phyloP scores from a whole-genome alignment of 768 basidiomycete genomes.

The Fomitopsis pulvina region DNA sequence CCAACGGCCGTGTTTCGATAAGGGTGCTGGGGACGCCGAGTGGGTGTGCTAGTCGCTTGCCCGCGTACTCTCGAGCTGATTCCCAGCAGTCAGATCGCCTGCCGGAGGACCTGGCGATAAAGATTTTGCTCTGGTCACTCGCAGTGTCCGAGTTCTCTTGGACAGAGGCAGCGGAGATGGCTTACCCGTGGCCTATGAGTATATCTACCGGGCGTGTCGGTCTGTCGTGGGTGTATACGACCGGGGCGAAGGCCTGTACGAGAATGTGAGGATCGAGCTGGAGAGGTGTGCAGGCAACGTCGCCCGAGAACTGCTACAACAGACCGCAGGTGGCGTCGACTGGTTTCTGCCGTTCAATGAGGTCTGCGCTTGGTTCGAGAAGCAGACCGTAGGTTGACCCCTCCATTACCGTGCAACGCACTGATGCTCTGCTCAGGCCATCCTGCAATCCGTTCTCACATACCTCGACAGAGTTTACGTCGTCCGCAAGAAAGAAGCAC shows the following conservation, averaged over 20 bases:
- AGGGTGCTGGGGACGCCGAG: constrained; percentile 36
- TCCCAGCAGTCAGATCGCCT: neutral
- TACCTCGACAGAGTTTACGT: constrained; percentile 70
- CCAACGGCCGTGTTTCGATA: constrained; percentile 37
- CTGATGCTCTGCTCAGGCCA: constrained; percentile 29
- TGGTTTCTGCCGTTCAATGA: constrained; percentile 58
- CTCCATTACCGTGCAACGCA: neutral
- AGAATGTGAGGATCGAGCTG: constrained; percentile 50
- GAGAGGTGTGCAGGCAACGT: constrained; percentile 44
- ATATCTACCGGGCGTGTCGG: constrained; percentile 51
- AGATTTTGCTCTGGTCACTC: constrained; percentile 30
- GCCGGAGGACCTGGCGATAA: constrained; percentile 18
- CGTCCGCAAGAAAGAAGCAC: constrained; percentile 28
- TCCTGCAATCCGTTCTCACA: constrained; percentile 58
- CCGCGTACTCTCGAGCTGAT: neutral
- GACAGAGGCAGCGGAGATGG: constrained; percentile 23
- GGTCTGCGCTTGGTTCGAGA: constrained; percentile 57
- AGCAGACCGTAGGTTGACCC: constrained; percentile 44
- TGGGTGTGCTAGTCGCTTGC: constrained; percentile 11
- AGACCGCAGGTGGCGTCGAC: constrained; percentile 26
- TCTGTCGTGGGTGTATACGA: constrained; percentile 45
- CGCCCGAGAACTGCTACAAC: constrained; percentile 29
- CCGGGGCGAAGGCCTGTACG: constrained; percentile 53
- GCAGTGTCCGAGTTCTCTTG: constrained; percentile 29
- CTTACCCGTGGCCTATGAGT: constrained; percentile 46